phyloP scores from a whole-genome alignment of 352 stramenopile species.

The Globisporangium splendens region DNA sequence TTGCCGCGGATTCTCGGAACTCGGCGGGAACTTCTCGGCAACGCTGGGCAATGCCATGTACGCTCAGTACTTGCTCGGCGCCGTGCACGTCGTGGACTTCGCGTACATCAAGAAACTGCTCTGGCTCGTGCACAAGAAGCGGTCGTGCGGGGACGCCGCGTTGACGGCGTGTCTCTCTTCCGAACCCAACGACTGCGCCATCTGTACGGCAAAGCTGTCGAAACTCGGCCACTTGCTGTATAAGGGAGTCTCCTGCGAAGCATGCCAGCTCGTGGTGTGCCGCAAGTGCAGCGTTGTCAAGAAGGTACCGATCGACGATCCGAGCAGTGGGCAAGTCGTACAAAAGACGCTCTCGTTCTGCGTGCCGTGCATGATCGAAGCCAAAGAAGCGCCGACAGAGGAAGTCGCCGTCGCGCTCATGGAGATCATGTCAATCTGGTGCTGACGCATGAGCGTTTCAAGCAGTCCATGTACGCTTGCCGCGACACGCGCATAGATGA shows the following conservation, averaged over 20 bases:
- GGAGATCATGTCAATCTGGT: background rate
- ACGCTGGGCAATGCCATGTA: background rate
- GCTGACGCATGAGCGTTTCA: background rate
- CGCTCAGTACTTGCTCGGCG: conserved; percentile 1
- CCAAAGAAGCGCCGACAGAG: conserved; percentile 9
- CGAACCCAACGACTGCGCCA: background rate
- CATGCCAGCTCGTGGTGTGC: conserved; percentile 6
- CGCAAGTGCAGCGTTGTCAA: conserved; percentile 15
- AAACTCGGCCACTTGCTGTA: background rate
- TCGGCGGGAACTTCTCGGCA: background rate
- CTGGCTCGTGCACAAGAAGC: conserved; percentile 5
- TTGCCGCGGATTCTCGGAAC: background rate
- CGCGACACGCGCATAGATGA: too few relatives aligned
- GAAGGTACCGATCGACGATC: conserved; percentile 7
- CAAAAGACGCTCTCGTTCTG: conserved; percentile 11
- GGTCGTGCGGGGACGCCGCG: background rate
- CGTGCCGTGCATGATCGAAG: conserved; percentile 9
- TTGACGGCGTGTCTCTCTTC: background rate
- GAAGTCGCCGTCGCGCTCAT: conserved; percentile 2
- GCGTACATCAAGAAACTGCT: conserved; percentile 11
- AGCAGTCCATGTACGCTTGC: too few relatives aligned
- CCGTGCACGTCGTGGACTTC: conserved; percentile 6
- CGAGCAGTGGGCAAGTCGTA: background rate
- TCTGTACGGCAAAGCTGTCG: background rate
- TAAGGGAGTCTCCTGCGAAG: background rate